Evolutionary conservation across 495 filamentous ascomycete genomes (phyloP), one percentile per base, ranked within the genome.

Genomic region (Aspergillus steynii): DNA sequence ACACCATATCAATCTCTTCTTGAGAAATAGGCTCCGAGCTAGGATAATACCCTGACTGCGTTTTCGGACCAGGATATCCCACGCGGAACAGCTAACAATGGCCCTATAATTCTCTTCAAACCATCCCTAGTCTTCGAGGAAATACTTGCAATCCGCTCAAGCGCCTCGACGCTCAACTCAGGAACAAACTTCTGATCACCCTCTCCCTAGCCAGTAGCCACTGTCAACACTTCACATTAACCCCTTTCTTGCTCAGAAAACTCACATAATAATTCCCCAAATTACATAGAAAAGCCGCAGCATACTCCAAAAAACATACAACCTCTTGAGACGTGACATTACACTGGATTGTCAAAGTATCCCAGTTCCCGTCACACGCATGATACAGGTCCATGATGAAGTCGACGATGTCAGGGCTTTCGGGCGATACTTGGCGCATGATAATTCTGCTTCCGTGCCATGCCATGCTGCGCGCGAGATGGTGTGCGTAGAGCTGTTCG

Each of bases 341-440:
- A 46, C 8, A 8, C 42, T 0, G 42, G 15, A 15, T 46, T 46
- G 48, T 25, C 14, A 50, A 6, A 25, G 6, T 6, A 10, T 50
- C 48, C 7, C 15, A 50, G 15, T 25, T 6, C 6, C 48, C 48
- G 5, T 5, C n/a, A n/a, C 52, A 54, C 2, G 27, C 12, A 1
- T 54, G 29, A 34, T 54, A 25, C 26, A 54, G 14, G 4, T 5
- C 52, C 29, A 54, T 29, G 29, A 54, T 54, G 14, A 54, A 54
- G 34, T 54, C 26, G 12, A 54, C 1, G 14, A 54, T 34, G n/a
- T 7, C 6, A 14, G 10, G 4, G 9, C 3, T 25, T 4, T 54
- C 52, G 29, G 27, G 52, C 26, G 52, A 54, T 34, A 25, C 25
- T 54, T 54, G 52, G 5, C 52, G 52, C 15, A 50, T 6, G 48